Percentiles rank a stretch among this genome's conserved stretches.
phyloP scores from a whole-genome alignment of 2,329 filamentous ascomycete genomes.

The Phialophora expanda region DNA sequence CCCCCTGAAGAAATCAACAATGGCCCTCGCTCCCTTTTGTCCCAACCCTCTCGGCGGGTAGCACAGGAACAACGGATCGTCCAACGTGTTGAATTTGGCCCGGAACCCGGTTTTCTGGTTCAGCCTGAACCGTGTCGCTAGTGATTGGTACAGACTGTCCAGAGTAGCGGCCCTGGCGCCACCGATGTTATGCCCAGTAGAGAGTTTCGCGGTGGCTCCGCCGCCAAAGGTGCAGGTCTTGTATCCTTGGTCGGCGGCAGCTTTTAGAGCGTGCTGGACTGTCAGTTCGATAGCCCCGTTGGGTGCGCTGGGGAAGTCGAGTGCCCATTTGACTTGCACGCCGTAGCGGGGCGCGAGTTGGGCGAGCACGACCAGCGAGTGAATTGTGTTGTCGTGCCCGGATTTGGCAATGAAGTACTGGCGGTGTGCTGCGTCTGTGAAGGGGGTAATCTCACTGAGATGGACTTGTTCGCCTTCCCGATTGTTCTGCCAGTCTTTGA shows the following conservation, averaged over 20 bases:
- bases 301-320: conserved; percentile 78
- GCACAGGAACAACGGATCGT: conserved; percentile 79
- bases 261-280: conserved; percentile 67
- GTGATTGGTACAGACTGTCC: conserved; percentile 71
- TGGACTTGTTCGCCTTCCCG: conserved; percentile 81
- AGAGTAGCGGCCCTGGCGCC: conserved; percentile 63
- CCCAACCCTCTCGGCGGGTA: conserved; percentile 79
- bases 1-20: conserved; percentile 79
- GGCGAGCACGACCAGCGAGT: conserved; percentile 72
- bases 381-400: conserved; percentile 68
- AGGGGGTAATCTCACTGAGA: conserved; percentile 78
- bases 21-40: conserved; percentile 72
- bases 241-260: conserved; percentile 58
- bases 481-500: conserved; percentile 73
- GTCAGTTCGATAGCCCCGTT: conserved; percentile 78
- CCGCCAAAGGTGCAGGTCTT: conserved; percentile 76
- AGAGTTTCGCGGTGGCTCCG: conserved; percentile 70
- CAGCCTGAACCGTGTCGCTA: conserved; percentile 73
- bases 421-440: conserved; percentile 75
- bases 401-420: conserved; percentile 73
- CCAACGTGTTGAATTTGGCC: conserved; percentile 77
- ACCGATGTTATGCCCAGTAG: conserved; percentile 73
- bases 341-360: conserved; percentile 76
- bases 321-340: conserved; percentile 84
- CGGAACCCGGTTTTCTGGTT: conserved; percentile 78